phyloP scores from a whole-genome alignment of 2,329 filamentous ascomycete genomes.

The Harringtonia lauricola region DNA sequence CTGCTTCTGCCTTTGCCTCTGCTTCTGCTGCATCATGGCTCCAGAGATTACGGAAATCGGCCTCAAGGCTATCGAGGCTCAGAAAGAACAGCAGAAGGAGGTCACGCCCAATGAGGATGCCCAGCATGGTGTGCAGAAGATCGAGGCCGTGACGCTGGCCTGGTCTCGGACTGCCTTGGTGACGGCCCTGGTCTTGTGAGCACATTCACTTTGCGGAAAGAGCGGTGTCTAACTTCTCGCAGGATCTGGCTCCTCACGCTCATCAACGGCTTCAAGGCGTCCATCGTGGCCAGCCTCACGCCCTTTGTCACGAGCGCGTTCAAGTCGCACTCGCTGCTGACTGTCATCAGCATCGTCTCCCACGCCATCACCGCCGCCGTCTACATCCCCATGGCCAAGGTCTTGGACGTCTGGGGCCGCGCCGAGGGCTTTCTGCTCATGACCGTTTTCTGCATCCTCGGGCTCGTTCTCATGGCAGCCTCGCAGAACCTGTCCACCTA shows the following conservation, averaged over 20 bases:
- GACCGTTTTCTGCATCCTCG: conserved; percentile 35
- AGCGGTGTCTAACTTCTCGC: neutral
- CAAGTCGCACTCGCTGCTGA: conserved; percentile 38
- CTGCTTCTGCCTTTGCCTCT: too few species aligned
- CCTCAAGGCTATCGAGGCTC: too few species aligned
- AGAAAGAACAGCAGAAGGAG: too few species aligned
- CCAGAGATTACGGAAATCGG: too few species aligned
- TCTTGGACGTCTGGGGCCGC: conserved; percentile 56
- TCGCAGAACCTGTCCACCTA: conserved; percentile 49
- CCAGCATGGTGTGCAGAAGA: conserved; percentile 35
- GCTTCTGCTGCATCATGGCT: too few species aligned
- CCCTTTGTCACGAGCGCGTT: conserved; percentile 42
- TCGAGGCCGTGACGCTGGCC: conserved; percentile 33
- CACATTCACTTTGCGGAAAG: too few species aligned
- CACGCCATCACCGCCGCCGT: conserved; percentile 44
- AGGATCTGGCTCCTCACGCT: conserved; percentile 29
- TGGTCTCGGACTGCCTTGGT: conserved; percentile 29
- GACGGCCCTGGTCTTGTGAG: conserved; percentile 31
- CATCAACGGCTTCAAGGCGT: conserved; percentile 22
- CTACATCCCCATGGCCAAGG: conserved; percentile 54
- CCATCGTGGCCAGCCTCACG: conserved; percentile 25
- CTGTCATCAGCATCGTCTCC: conserved; percentile 41
- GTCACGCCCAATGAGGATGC: conserved; percentile 10
- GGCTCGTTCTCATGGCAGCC: conserved; percentile 53
- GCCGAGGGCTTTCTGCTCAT: conserved; percentile 49